These are phyloP conservation scores for Fonsecaea pedrosoi DNA, from an alignment of 2,329 filamentous ascomycete genomes.

Conservation along the genomic window DNA sequence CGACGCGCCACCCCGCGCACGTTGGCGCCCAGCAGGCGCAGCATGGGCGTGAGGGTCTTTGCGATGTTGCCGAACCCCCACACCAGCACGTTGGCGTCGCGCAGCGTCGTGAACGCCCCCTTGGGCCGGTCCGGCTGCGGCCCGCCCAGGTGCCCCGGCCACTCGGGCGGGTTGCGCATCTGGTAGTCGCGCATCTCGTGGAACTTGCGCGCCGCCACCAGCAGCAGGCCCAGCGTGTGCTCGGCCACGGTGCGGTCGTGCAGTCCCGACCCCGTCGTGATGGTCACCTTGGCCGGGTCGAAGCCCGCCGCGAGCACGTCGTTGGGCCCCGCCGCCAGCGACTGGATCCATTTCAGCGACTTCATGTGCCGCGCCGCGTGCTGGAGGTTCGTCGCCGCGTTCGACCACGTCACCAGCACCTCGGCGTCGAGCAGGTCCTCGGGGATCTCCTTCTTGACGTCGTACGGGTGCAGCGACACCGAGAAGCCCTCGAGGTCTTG, in stretches of 20 bases:
- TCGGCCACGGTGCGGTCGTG: slow-evolving; percentile 71
- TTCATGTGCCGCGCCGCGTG: slow-evolving; percentile 63
- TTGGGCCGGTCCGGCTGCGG: slow-evolving; percentile 56
- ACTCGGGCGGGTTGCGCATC: slow-evolving; percentile 54
- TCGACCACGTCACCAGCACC: slow-evolving; percentile 68
- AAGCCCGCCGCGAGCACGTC: slow-evolving; percentile 69
- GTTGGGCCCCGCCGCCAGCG: slow-evolving; percentile 70
- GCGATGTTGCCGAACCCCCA: slow-evolving; percentile 74
- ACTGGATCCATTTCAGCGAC: slow-evolving; percentile 70
- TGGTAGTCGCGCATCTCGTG: slow-evolving; percentile 63
- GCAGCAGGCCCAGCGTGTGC: slow-evolving; percentile 63
- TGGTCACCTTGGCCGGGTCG: slow-evolving; percentile 56
- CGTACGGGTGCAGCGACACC: slow-evolving; percentile 64
- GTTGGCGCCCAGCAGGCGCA: slow-evolving; percentile 62
- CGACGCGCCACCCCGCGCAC: slow-evolving; percentile 66
- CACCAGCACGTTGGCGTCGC: slow-evolving; percentile 64
- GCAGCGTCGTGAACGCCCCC: slow-evolving; percentile 65
- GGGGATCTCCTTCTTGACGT: slow-evolving; percentile 63
- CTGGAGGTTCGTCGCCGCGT: slow-evolving; percentile 63
- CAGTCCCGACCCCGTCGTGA: slow-evolving; percentile 68
- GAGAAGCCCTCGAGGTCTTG: slow-evolving; percentile 64
- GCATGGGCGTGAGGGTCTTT: slow-evolving; percentile 63
- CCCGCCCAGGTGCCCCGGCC: slow-evolving; percentile 68
- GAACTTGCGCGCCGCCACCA: slow-evolving; percentile 36
- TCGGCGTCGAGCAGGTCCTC: slow-evolving; percentile 65